These are phyloP conservation scores for Cryptococcus hybrid DNA, from an alignment of 1,284 basidiomycete species.

Conservation along the genomic window DNA sequence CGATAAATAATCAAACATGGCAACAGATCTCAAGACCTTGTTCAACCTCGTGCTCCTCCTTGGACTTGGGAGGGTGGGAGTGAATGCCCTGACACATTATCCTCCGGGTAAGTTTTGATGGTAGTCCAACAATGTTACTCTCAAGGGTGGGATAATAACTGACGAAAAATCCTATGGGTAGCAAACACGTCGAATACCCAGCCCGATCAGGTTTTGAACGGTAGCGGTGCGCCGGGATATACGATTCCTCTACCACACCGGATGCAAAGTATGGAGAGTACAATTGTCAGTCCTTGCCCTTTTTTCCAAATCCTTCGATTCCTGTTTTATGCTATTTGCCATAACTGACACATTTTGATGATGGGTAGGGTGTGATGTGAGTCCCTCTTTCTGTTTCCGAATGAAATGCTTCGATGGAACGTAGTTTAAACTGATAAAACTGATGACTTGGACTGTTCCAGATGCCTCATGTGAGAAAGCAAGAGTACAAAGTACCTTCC, in stretches of 20 bases:
- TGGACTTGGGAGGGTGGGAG: not conserved
- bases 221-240: slow-evolving; percentile 34
- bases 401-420: not conserved
- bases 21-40: too few species aligned
- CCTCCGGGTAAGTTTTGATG: slow-evolving; percentile 5
- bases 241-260: slow-evolving; percentile 22
- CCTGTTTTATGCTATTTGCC: too few species aligned
- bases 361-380: slow-evolving; percentile 15
- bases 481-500: slow-evolving; percentile 24
- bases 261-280: slow-evolving; percentile 32
- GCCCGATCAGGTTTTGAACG: slow-evolving; percentile 17
- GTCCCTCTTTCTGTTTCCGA: not conserved
- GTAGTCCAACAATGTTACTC: not conserved
- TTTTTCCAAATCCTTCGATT: too few species aligned
- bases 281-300: slow-evolving; percentile 25
- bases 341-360: not conserved
- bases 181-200: slow-evolving; percentile 12
- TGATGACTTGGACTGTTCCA: not conserved
- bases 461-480: slow-evolving; percentile 35
- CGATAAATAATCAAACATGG: too few species aligned
- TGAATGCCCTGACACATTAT: slow-evolving; percentile 6
- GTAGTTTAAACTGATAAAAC: not conserved
- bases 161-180: not conserved
- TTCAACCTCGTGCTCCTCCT: too few species aligned
- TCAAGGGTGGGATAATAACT: too few species aligned